phyloP scores from a whole-genome alignment of 2,329 filamentous ascomycete genomes.

The Cryphonectria radicalis region DNA sequence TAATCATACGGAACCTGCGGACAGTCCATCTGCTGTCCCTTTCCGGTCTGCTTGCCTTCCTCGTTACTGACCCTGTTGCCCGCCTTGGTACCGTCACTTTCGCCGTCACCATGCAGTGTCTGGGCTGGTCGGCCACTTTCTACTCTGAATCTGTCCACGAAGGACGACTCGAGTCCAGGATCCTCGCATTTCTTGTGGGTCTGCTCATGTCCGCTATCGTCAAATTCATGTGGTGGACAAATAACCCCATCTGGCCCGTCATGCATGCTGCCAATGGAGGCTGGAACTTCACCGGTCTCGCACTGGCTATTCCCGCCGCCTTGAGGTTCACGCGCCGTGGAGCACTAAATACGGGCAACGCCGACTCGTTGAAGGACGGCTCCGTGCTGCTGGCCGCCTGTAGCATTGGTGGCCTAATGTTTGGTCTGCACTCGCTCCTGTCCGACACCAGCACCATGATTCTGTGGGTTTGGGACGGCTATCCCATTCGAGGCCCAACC shows the following conservation, averaged over 20 bases:
- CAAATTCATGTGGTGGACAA: slow-evolving; percentile 92
- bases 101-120: slow-evolving; percentile 76
- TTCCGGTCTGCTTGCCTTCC: slow-evolving; percentile 77
- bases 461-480: slow-evolving; percentile 97
- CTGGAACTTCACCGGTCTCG: slow-evolving; percentile 83
- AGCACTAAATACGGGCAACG: slow-evolving; percentile 49
- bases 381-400: slow-evolving; percentile 74
- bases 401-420: slow-evolving; percentile 82
- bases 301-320: slow-evolving; percentile 75
- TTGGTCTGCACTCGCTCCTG: slow-evolving; percentile 87
- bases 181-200: slow-evolving; percentile 80
- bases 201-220: slow-evolving; percentile 83
- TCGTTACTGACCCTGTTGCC: slow-evolving; percentile 70
- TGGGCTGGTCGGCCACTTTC: slow-evolving; percentile 84
- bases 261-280: slow-evolving; percentile 90
- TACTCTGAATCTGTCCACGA: slow-evolving; percentile 77
- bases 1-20: slow-evolving; percentile 71
- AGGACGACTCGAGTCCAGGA: slow-evolving; percentile 76
- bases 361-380: slow-evolving; percentile 54
- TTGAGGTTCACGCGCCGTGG: slow-evolving; percentile 74
- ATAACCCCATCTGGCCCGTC: slow-evolving; percentile 96
- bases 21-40: slow-evolving; percentile 74
- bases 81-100: slow-evolving; percentile 84
- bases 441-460: slow-evolving; percentile 99
- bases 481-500: slow-evolving; percentile 84